Evolutionary conservation across 2,329 filamentous ascomycete species (phyloP).

Genomic region (Pseudocercospora pini-densiflorae): DNA sequence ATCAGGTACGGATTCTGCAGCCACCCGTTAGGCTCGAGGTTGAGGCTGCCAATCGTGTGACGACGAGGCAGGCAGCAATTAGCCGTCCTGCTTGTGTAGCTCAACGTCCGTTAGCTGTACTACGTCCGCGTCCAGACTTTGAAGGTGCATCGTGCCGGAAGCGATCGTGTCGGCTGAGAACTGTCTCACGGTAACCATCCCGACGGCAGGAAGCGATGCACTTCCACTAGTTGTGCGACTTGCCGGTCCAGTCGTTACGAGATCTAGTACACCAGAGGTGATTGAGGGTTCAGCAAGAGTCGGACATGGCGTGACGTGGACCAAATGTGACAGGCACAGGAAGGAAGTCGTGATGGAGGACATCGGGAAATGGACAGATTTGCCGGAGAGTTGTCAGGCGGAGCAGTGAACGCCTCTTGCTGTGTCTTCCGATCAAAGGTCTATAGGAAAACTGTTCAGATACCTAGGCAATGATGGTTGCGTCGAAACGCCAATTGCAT

Average conservation of each 20-base stretch:
- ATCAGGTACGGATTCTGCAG: slow-evolving; percentile 1
- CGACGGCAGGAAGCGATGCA: slow-evolving; percentile 1
- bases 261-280: background rate
- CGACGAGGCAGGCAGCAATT: no score
- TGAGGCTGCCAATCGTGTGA: background rate
- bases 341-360: background rate
- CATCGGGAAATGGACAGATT: background rate
- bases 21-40: background rate
- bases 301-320: background rate
- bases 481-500: background rate
- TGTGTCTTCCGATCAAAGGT: background rate
- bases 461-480: background rate
- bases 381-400: background rate
- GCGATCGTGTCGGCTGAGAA: background rate
- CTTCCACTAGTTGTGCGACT: background rate
- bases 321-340: background rate
- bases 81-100: background rate
- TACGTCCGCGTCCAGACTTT: background rate
- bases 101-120: background rate
- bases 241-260: background rate
- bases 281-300: background rate
- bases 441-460: background rate
- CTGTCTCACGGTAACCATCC: slow-evolving; percentile 1
- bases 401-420: background rate
- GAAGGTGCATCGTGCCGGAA: background rate